A percentile compares a stretch with the other conserved stretches of the same genome.
Conservation (phyloP, 2,329 filamentous ascomycete species). For the Trichoderma polysporum region DNA sequence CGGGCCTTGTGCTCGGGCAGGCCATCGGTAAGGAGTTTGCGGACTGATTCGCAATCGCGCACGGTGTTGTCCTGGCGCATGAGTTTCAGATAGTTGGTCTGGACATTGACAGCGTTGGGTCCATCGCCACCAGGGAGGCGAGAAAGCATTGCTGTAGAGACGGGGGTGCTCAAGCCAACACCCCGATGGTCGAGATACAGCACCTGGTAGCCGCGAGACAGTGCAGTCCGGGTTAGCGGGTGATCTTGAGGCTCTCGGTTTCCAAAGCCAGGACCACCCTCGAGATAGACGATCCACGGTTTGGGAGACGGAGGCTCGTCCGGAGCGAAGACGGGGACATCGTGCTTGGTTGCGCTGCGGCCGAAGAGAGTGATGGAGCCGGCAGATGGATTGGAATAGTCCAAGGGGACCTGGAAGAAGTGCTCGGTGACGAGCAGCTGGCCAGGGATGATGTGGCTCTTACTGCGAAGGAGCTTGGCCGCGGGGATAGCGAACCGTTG, state of each 20-base stretch:
- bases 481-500: slow-evolving; percentile 32
- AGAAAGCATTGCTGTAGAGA: slow-evolving; percentile 70
- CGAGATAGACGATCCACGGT: slow-evolving; percentile 69
- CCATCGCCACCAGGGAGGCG: slow-evolving; percentile 50
- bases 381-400: slow-evolving; percentile 64
- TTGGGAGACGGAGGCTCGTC: slow-evolving; percentile 42
- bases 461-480: slow-evolving; percentile 43
- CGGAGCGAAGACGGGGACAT: slow-evolving; percentile 56
- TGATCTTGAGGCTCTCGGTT: slow-evolving; percentile 73
- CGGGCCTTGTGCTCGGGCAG: slow-evolving; percentile 68
- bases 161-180: slow-evolving; percentile 78
- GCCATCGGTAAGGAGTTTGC: slow-evolving; percentile 68
- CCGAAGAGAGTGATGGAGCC: slow-evolving; percentile 74
- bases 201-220: slow-evolving; percentile 80
- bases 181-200: slow-evolving; percentile 90
- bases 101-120: slow-evolving; percentile 48
- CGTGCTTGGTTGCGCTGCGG: slow-evolving; percentile 67
- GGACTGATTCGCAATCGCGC: slow-evolving; percentile 81
- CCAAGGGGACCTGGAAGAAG: slow-evolving; percentile 82
- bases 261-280: slow-evolving; percentile 82
- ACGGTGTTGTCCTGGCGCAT: slow-evolving; percentile 93
- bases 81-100: slow-evolving; percentile 76
- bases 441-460: slow-evolving; percentile 52
- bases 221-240: slow-evolving; percentile 65
- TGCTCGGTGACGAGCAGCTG: slow-evolving; percentile 76